These are phyloP conservation scores for Schizophyllum commune DNA, from an alignment of 1,284 basidiomycete genomes.

Conservation along the genomic window DNA sequence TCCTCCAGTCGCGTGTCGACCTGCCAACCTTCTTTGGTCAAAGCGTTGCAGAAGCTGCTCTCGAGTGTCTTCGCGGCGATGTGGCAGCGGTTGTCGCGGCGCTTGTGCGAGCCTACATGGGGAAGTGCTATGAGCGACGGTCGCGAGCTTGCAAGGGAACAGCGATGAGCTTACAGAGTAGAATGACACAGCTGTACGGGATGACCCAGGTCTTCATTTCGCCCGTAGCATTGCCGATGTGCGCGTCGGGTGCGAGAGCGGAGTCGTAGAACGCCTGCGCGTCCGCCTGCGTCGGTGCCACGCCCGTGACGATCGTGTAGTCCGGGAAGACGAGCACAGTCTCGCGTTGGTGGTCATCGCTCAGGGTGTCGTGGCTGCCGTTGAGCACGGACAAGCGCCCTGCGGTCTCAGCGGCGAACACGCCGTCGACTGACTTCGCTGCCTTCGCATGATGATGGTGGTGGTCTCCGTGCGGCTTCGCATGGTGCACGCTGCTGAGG, in stretches of 20 bases:
- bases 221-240: conserved; percentile 34
- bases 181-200: conserved; percentile 68
- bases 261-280: conserved; percentile 64
- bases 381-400: conserved; percentile 69
- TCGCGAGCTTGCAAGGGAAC: conserved; percentile 1
- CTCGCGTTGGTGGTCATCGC: conserved; percentile 50
- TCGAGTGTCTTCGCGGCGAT: conserved; percentile 83
- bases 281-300: conserved; percentile 54
- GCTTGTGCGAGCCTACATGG: conserved; percentile 78
- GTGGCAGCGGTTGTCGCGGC: conserved; percentile 82
- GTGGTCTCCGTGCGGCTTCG: conserved; percentile 16
- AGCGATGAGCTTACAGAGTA: conserved; percentile 60
- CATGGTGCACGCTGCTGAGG: conserved; percentile 34
- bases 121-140: conserved; percentile 7
- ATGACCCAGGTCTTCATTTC: conserved; percentile 61
- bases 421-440: conserved; percentile 35
- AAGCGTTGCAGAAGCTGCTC: conserved; percentile 27
- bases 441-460: conserved; percentile 10
- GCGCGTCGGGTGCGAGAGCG: conserved; percentile 45
- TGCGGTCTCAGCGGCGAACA: conserved; percentile 48
- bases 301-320: conserved; percentile 72
- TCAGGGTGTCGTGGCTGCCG: conserved; percentile 67
- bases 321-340: conserved; percentile 87
- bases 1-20: conserved; percentile 71
- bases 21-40: conserved; percentile 64